phyloP scores from a whole-genome alignment of 345 rosid genomes.

The Gossypium rotundifolium region DNA sequence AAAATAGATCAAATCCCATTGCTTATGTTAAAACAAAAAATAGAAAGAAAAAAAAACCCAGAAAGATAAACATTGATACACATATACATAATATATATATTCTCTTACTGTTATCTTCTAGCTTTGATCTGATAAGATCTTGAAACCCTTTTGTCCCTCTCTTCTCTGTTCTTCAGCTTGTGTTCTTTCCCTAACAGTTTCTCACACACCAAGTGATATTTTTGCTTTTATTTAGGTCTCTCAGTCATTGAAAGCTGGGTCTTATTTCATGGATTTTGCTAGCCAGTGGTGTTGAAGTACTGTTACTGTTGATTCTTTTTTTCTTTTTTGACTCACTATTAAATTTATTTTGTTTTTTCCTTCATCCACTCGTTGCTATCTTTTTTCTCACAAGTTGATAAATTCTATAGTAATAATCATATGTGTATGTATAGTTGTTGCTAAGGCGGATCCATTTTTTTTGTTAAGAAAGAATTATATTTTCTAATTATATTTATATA shows the following conservation, averaged over 20 bases:
- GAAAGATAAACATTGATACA: slow-evolving; percentile 9
- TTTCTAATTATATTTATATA: too few relatives aligned
- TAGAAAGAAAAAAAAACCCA: not conserved
- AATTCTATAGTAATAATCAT: too few relatives aligned
- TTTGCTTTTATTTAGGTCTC: slow-evolving; percentile 27
- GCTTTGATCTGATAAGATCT: slow-evolving; percentile 50
- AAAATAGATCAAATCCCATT: slow-evolving; percentile 29
- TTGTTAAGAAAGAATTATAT: too few relatives aligned
- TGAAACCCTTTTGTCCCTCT: slow-evolving; percentile 14
- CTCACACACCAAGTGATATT: slow-evolving; percentile 14
- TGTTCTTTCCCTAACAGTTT: not conserved
- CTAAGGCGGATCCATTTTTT: too few relatives aligned
- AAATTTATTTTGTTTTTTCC: too few relatives aligned
- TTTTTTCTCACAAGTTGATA: too few relatives aligned
- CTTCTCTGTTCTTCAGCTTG: not conserved
- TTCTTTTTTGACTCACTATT: too few relatives aligned
- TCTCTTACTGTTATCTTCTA: slow-evolving; percentile 22
- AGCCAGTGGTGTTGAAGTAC: not conserved
- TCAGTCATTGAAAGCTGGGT: slow-evolving; percentile 6
- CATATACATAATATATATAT: not conserved
- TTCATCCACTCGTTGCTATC: not conserved
- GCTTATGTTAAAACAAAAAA: not conserved
- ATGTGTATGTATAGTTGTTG: too few relatives aligned
- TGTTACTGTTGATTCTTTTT: not conserved
- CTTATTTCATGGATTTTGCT: not conserved